Conservation (phyloP, 371 early-diverging fungal genomes). For the Zychaea mexicana region DNA sequence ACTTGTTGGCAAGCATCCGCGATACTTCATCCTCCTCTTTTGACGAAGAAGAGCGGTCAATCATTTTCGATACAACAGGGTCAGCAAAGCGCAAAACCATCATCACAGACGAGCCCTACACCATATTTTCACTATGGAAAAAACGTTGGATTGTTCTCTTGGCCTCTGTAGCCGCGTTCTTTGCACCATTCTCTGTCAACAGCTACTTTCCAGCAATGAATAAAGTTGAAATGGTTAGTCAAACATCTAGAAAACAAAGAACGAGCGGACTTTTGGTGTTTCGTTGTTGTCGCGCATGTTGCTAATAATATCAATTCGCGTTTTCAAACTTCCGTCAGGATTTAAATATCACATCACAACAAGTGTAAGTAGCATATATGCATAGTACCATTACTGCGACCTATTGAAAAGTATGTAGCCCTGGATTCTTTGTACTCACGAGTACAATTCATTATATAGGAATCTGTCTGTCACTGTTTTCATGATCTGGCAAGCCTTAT, state of each 20-base stretch:
- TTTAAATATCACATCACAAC: slow-evolving; percentile 13
- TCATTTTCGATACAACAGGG: neutral
- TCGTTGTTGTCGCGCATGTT: neutral
- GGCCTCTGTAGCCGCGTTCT: slow-evolving; percentile 28
- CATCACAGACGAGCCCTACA: slow-evolving; percentile 10
- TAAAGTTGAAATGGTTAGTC: slow-evolving; percentile 17
- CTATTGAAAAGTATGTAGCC: too few relatives aligned
- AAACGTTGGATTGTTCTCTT: slow-evolving; percentile 24
- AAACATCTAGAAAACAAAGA: neutral
- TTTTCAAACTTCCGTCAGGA: slow-evolving; percentile 4
- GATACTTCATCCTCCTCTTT: too few relatives aligned
- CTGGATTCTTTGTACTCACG: too few relatives aligned
- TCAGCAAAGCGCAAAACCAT: neutral
- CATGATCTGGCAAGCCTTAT: slow-evolving; percentile 48
- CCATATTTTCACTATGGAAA: slow-evolving; percentile 21
- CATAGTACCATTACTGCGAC: neutral
- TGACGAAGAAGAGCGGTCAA: neutral
- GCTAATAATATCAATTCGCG: neutral
- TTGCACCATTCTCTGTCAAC: slow-evolving; percentile 30
- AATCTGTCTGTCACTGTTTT: slow-evolving; percentile 41
- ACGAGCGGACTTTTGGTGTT: too few relatives aligned
- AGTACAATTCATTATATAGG: slow-evolving; percentile 11
- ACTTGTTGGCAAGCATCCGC: too few relatives aligned
- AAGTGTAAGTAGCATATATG: slow-evolving; percentile 16
- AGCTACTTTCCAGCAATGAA: slow-evolving; percentile 34